Conservation (phyloP, 257 asterid genomes). For the Solanum arcanum region DNA sequence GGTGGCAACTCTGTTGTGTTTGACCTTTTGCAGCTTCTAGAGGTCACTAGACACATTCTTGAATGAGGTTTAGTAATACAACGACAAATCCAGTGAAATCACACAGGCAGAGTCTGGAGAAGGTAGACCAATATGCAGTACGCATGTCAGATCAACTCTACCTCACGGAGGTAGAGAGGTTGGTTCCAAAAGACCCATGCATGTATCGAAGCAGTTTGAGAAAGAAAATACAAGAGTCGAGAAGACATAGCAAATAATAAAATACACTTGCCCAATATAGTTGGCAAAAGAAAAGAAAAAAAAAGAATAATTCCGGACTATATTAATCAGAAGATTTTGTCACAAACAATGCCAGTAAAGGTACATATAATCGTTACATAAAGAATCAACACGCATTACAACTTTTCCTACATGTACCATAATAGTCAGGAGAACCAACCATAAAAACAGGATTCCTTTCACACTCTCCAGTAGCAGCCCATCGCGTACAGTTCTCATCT, state of each 20-base stretch:
- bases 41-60: not conserved
- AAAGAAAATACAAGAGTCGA: not conserved
- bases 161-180: not conserved
- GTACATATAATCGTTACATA: not conserved
- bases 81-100: not conserved
- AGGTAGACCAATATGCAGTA: not conserved
- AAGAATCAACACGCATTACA: constrained; percentile 50
- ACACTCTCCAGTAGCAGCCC: constrained; percentile 94
- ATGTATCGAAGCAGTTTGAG: not conserved
- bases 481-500: constrained; percentile 61
- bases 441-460: constrained; percentile 60
- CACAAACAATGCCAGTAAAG: not conserved
- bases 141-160: no score
- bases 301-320: not conserved
- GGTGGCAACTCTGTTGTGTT: not conserved
- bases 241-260: not conserved
- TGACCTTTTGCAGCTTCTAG: not conserved
- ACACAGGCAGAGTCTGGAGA: accelerated
- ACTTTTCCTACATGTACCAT: constrained; percentile 88
- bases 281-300: not conserved
- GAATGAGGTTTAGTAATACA: not conserved
- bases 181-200: not conserved
- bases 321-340: not conserved
- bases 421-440: constrained; percentile 82
- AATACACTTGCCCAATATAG: not conserved